Base-by-base conservation (phyloP, 2,329 filamentous ascomycete species). In the Clathrospora elynae region DNA sequence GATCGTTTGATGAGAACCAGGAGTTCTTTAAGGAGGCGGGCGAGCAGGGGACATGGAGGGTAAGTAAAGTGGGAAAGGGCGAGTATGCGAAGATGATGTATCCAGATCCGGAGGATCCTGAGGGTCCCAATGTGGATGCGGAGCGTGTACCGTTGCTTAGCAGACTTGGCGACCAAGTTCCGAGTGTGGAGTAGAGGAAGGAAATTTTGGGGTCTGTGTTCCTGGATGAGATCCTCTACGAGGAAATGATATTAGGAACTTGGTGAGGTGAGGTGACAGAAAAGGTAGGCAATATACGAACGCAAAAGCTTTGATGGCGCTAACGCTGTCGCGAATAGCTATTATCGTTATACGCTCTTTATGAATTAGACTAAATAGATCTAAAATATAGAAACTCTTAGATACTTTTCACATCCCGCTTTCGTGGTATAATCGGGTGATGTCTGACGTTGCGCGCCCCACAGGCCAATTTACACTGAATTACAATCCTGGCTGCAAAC, bases 1-100 rank as follows among this genome's bases (percentile, higher is more conserved):
- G 82, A 17, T 78, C 74, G 34, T 84, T 83, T 48, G 80, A 83
- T 48, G 80, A 82, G 53, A 84, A 83, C 49, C 78, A 81, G 59
- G 68, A 75, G 38, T 83, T 82, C 64, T 84, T 83, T 55, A 69
- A 73, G 36, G 73, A 76, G 44, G 80, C 81, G 2, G 69, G 66
- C 30, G 71, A 80, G 31, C 71, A 73, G 2, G 72, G 73, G 3
- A 77, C 68, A 3, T 85, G 81, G 81, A 65, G 71, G 18, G 81
- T 84, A 2, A 60, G 56, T 16, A 78, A 75, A 46, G 76, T 84
- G 5, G 68, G 73, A 24, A 73, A 73, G 1, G 81, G 81, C 3
- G 77, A 75, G 49, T 84, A 66, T 52, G 67, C 60, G 35, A 71
- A 66, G 40, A 65, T 78, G 70, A 70, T 70, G 18, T 77, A 75